phyloP scores from a whole-genome alignment of 345 rosid species.

The Odontarrhena argentea region DNA sequence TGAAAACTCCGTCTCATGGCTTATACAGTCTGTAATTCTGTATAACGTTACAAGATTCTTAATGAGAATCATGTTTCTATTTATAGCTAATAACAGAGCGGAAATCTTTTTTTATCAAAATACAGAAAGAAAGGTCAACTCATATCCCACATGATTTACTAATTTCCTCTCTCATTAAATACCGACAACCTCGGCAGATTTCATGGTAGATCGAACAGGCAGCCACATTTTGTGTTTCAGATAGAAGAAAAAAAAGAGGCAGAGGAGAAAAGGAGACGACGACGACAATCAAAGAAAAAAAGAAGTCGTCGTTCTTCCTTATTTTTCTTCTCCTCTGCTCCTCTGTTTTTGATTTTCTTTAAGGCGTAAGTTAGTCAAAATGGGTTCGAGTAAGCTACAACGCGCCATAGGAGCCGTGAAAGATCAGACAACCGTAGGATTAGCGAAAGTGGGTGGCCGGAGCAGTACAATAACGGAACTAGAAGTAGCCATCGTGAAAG shows the following conservation, averaged over 20 bases:
- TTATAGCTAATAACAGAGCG: constrained; percentile 30
- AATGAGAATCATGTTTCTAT: constrained; percentile 32
- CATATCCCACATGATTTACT: constrained; percentile 26
- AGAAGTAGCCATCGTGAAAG: constrained; percentile 49
- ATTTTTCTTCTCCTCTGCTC: background rate
- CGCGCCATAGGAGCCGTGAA: constrained; percentile 53
- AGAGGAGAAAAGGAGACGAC: constrained; percentile 27
- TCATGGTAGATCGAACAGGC: constrained; percentile 36
- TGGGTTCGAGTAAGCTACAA: constrained; percentile 40
- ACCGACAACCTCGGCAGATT: constrained; percentile 36
- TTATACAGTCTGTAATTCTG: constrained; percentile 32
- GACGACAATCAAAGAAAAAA: constrained; percentile 39
- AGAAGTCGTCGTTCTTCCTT: constrained; percentile 26
- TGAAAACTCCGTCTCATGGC: constrained; percentile 27
- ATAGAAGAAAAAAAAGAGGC: background rate
- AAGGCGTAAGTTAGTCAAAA: constrained; percentile 16
- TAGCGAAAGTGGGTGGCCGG: constrained; percentile 70
- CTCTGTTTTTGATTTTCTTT: constrained; percentile 12
- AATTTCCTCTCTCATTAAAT: constrained; percentile 4
- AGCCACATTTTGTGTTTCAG: constrained; percentile 18
- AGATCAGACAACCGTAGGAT: constrained; percentile 47
- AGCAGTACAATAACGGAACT: constrained; percentile 32
- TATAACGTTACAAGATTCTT: constrained; percentile 27
- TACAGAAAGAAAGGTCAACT: constrained; percentile 16
- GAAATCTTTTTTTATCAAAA: constrained; percentile 35